Conservation (phyloP, 2,329 filamentous ascomycete genomes). For the Penicillium sp. region DNA sequence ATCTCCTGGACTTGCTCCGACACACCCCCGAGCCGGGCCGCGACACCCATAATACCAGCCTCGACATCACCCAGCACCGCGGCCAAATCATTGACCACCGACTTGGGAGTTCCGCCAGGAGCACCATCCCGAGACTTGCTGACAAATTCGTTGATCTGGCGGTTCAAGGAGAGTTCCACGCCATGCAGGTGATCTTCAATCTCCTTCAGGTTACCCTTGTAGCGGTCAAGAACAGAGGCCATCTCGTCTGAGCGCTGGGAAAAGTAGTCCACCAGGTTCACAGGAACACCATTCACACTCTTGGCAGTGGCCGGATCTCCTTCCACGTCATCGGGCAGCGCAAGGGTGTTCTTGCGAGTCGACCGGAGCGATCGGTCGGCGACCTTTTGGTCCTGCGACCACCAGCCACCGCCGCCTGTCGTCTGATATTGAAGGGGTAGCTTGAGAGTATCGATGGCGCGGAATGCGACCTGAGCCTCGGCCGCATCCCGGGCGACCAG, state of each 20-base stretch:
- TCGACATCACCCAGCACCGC: conserved; percentile 68
- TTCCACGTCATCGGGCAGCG: conserved; percentile 52
- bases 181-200: conserved; percentile 68
- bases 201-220: conserved; percentile 63
- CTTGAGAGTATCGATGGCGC: conserved; percentile 73
- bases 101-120: conserved; percentile 50
- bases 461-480: conserved; percentile 72
- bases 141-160: conserved; percentile 62
- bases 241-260: conserved; percentile 66
- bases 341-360: conserved; percentile 49
- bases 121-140: conserved; percentile 46
- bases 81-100: conserved; percentile 53
- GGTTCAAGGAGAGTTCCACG: conserved; percentile 63
- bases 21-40: conserved; percentile 61
- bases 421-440: conserved; percentile 68
- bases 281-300: conserved; percentile 56
- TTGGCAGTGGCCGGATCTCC: conserved; percentile 45
- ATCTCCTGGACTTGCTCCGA: conserved; percentile 65
- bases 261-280: conserved; percentile 67
- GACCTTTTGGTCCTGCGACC: conserved; percentile 46
- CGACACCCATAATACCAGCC: conserved; percentile 65
- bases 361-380: conserved; percentile 45
- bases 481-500: conserved; percentile 67
- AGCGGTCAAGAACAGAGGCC: conserved; percentile 59
- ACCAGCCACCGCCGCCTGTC: conserved; percentile 45